Percentiles rank a stretch among this genome's conserved stretches.
These are phyloP conservation scores for Haplosporangium gracile DNA, from an alignment of 192 early-diverging fungal genomes.

Conservation along the genomic window DNA sequence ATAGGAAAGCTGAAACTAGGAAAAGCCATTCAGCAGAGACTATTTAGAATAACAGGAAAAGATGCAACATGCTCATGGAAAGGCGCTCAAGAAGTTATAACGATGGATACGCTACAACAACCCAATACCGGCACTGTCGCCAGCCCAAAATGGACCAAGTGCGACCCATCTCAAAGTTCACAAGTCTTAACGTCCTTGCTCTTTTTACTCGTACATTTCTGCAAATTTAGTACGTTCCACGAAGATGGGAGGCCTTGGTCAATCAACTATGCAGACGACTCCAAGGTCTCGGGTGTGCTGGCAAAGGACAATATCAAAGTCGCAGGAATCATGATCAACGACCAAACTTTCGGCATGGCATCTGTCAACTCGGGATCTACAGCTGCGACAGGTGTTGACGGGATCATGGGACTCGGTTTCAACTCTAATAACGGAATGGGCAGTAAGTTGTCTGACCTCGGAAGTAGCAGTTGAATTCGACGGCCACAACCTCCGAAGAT, in stretches of 20 bases:
- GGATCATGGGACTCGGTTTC: slow-evolving; percentile 71
- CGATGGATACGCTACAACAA: no score
- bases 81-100: no score
- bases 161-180: no score
- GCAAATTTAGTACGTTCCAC: slow-evolving; percentile 39
- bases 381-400: slow-evolving; percentile 64
- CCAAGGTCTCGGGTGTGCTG: slow-evolving; percentile 61
- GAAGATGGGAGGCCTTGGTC: slow-evolving; percentile 55
- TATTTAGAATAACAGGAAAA: no score
- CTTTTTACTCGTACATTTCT: not conserved
- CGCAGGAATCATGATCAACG: slow-evolving; percentile 55
- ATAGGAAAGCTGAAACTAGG: no score
- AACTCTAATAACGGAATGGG: slow-evolving; percentile 60
- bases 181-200: not conserved
- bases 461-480: no score
- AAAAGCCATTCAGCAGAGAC: no score
- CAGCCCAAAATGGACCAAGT: no score
- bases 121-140: no score
- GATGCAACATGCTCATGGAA: no score
- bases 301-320: slow-evolving; percentile 62
- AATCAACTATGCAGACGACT: slow-evolving; percentile 67
- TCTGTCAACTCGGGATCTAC: slow-evolving; percentile 64
- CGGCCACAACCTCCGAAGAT: no score
- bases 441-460: slow-evolving; percentile 24
- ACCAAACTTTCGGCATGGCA: slow-evolving; percentile 63